These are phyloP conservation scores for Echites panduratus DNA, from an alignment of 257 asterid species.

Conservation along the genomic window DNA sequence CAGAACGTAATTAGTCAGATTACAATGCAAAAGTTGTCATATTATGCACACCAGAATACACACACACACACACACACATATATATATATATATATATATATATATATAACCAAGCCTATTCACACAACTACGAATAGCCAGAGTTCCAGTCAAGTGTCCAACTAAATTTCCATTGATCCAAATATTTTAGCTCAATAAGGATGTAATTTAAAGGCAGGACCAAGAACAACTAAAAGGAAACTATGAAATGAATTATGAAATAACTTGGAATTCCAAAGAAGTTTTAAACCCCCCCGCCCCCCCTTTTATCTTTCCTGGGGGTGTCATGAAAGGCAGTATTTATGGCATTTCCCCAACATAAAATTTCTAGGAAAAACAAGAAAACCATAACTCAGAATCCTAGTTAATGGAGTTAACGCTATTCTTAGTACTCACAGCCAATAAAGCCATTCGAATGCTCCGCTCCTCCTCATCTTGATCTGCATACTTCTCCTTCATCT, in stretches of 20 bases:
- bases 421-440: conserved; percentile 44
- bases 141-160: background rate
- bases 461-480: conserved; percentile 99
- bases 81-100: too few species aligned
- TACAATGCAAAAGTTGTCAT: background rate
- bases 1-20: background rate
- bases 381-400: background rate
- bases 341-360: too few species aligned
- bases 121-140: too few species aligned
- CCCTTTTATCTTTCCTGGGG: too few species aligned
- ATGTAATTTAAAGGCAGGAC: background rate
- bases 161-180: background rate
- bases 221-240: background rate
- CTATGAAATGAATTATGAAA: background rate
- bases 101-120: too few species aligned
- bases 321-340: too few species aligned
- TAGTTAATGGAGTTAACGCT: background rate
- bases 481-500: conserved; percentile 95
- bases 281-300: too few species aligned
- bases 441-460: conserved; percentile 70
- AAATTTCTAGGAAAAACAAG: background rate
- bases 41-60: too few species aligned
- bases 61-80: too few species aligned
- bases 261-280: too few species aligned
- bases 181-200: background rate